Evolutionary conservation across 371 early-diverging fungal species (phyloP), one percentile per base, ranked within the genome.

Genomic region (Massospora cicadina): DNA sequence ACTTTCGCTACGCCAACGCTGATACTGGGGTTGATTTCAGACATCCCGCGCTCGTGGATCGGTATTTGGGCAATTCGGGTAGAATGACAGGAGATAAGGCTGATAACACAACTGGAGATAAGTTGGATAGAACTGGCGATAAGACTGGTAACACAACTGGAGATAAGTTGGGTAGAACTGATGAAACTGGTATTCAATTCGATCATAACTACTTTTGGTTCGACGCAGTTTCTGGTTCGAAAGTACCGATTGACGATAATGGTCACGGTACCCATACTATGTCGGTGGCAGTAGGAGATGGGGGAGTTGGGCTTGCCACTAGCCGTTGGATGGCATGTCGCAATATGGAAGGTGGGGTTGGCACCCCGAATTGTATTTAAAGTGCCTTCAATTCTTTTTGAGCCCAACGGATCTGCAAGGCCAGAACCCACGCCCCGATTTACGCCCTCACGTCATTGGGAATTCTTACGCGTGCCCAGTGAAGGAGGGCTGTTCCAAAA

Each of bases 31-130:
- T 82, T 30, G 80, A 83, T 58, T 83, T 79, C 68, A 69, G 65
- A 60, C 89, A 88, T 64, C 86, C 87, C 31, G 86, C 85, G 13
- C 71, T 89, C 24, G 87, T 85, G 29, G 83, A 74, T 10, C 70
- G 72, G 63, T 75, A 63, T 26, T 12, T 31, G 25, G 63, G 63
- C 17, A n/a, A n/a, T n/a, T n/a, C n/a, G n/a, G n/a, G n/a, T n/a
- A n/a, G n/a, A n/a, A n/a, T n/a, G n/a, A n/a, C n/a, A n/a, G n/a
- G n/a, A n/a, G n/a, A n/a, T n/a, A n/a, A n/a, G n/a, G n/a, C n/a
- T n/a, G n/a, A n/a, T n/a, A n/a, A n/a, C n/a, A n/a, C n/a, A n/a
- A n/a, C n/a, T n/a, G n/a, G n/a, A n/a, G n/a, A n/a, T n/a, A n/a
- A n/a, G n/a, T n/a, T n/a, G n/a, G n/a, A n/a, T n/a, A n/a, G n/a